Evolutionary conservation across 345 rosid species (phyloP).

Genomic region (Eucalyptus erythrocorys): DNA sequence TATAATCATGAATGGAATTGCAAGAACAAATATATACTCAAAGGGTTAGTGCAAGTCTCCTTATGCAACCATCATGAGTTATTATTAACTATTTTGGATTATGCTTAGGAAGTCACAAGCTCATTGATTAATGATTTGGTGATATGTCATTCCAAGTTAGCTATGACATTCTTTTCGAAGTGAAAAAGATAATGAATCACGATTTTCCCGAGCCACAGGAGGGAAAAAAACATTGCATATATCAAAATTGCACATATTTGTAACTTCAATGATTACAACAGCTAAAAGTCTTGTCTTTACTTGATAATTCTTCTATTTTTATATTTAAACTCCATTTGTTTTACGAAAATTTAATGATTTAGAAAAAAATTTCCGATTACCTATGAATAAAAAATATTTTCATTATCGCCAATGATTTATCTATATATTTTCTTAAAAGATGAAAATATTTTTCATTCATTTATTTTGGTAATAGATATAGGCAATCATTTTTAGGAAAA

Average conservation of each 20-base stretch:
- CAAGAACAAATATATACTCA: not conserved
- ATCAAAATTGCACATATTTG: not conserved
- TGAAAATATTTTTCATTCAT: no score
- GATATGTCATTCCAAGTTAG: not conserved
- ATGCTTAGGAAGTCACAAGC: not conserved
- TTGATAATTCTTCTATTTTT: not conserved
- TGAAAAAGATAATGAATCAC: not conserved
- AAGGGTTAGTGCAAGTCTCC: not conserved
- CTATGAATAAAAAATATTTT: no score
- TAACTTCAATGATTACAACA: not conserved
- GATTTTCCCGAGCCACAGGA: not conserved
- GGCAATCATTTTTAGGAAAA: no score
- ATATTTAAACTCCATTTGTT: not conserved
- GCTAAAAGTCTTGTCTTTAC: not conserved
- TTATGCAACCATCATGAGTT: not conserved
- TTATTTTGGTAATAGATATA: no score
- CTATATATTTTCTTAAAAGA: not conserved
- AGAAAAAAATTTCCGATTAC: no score
- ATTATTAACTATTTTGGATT: not conserved
- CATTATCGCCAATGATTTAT: no score
- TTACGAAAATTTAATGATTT: rapidly evolving
- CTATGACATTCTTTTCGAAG: not conserved
- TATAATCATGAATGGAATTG: not conserved
- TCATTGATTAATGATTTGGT: not conserved
- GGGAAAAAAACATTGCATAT: not conserved